Evolutionary conservation across 192 early-diverging fungal species (phyloP).

Genomic region (Dissophora globulifera): DNA sequence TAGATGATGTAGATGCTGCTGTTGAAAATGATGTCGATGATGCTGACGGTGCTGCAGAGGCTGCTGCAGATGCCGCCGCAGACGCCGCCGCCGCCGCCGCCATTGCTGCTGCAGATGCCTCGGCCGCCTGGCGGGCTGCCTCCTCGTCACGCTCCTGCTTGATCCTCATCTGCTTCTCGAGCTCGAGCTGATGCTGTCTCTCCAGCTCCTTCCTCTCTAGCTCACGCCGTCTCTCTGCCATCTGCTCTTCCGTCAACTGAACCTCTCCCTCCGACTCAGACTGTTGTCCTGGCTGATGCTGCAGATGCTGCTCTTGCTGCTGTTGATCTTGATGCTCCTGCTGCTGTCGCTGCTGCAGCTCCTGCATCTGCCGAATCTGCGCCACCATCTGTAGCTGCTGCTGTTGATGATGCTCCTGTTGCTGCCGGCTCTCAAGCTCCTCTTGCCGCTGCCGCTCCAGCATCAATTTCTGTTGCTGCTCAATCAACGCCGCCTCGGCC

Average conservation of each 20-base stretch:
- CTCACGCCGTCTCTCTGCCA: slow-evolving; percentile 4
- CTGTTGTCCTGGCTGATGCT: not conserved
- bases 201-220: slow-evolving; percentile 16
- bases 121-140: not conserved
- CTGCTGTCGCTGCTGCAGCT: slow-evolving; percentile 16
- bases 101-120: not conserved
- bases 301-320: slow-evolving; percentile 2
- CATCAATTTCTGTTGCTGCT: slow-evolving; percentile 41
- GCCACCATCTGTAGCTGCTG: slow-evolving; percentile 17
- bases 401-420: slow-evolving; percentile 10
- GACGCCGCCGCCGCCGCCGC: not conserved
- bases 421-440: slow-evolving; percentile 14
- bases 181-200: slow-evolving; percentile 25
- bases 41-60: not conserved
- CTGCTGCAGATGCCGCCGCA: not conserved
- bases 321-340: slow-evolving; percentile 17
- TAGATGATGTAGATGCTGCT: not conserved
- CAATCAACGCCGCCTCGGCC: slow-evolving; percentile 35
- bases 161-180: slow-evolving; percentile 33
- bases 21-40: not conserved
- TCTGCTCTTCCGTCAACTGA: slow-evolving; percentile 20
- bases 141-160: slow-evolving; percentile 20
- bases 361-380: slow-evolving; percentile 20
- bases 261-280: not conserved
- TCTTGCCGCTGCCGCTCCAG: slow-evolving; percentile 34